Evolutionary conservation across 371 early-diverging fungal species (phyloP).

Genomic region (Gilbertella persicaria): DNA sequence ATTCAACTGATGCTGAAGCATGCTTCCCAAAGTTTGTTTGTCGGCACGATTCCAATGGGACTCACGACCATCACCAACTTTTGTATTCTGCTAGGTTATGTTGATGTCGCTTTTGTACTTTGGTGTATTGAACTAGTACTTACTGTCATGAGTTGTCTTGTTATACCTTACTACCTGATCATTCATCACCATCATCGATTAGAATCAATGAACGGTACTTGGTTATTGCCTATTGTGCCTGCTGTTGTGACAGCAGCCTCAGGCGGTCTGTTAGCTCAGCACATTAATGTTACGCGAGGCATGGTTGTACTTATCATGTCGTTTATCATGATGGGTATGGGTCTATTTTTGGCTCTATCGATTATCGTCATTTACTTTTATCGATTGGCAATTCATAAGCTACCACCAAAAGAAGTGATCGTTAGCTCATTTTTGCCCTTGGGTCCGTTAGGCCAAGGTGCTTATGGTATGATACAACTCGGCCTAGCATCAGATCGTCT

Average conservation of each 20-base stretch:
- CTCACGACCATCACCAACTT: constrained; percentile 44
- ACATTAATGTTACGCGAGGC: constrained; percentile 19
- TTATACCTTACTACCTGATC: constrained; percentile 39
- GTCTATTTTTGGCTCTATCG: constrained; percentile 37
- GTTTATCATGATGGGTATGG: constrained; percentile 50
- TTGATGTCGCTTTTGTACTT: constrained; percentile 34
- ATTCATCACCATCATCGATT: constrained; percentile 43
- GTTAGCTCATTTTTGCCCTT: constrained; percentile 46
- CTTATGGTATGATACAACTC: constrained; percentile 48
- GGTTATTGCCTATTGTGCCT: constrained; percentile 52
- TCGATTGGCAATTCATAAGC: constrained; percentile 37
- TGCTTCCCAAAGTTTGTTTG: constrained; percentile 41
- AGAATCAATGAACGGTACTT: constrained; percentile 43
- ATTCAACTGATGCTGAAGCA: constrained; percentile 36
- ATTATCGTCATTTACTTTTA: constrained; percentile 48
- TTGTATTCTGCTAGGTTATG: constrained; percentile 14
- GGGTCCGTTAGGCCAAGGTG: constrained; percentile 45
- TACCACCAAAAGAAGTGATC: constrained; percentile 54
- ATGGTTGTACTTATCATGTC: constrained; percentile 36
- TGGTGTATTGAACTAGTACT: constrained; percentile 42
- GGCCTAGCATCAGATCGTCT: constrained; percentile 35
- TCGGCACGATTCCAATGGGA: constrained; percentile 57
- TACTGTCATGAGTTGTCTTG: constrained; percentile 28
- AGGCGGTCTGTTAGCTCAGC: constrained; percentile 44
- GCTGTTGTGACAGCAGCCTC: constrained; percentile 47